Evolutionary conservation across 495 filamentous ascomycete genomes (phyloP), one percentile per base, ranked within the genome.

Genomic region (Staphylotrichum tortipilum): DNA sequence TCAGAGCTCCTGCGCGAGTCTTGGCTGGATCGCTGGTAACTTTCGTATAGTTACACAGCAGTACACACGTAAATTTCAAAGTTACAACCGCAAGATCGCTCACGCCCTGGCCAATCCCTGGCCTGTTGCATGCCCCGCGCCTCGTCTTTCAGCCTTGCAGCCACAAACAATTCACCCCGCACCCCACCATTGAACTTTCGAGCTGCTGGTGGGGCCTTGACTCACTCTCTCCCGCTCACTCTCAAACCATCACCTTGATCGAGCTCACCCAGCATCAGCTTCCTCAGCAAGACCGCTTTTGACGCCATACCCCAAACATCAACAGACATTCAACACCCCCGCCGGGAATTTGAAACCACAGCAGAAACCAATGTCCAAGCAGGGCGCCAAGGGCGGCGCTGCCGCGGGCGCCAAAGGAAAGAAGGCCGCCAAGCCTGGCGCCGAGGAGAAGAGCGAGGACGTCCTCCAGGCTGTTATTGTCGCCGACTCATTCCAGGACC

Each of bases 401-500:
- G 69, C 65, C 33, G 55, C 61, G 60, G n/a, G n/a, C n/a, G 60
- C 63, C 59, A 72, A 66, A 65, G 73, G 66, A 64, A 85, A 77
- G 82, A 88, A 73, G 68, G 63, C 68, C 39, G 52, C 59, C 55
- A 75, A 73, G 42, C 38, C 63, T 9, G 64, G 66, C 38, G 66
- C 74, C 41, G 79, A 78, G 26, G 76, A 78, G 48, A 88, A 86
- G 70, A 75, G 86, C 62, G 90, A 95, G 59, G 86, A 94, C 62
- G 81, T 84, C 7, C 75, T 97, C 37, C 90, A 96, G 69, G 91
- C 91, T 37, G 89, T 97, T 57, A 73, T 94, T 19, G 80, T 97
- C 56, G 84, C 89, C 51, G 94, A 98, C 74, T 88, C 88, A 7
- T 97, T 92, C 64, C 88, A 96, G 68, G 89, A 87, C 8, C 73